Evolutionary conservation across 345 rosid species (phyloP).

Genomic region (Ceriops tagal): DNA sequence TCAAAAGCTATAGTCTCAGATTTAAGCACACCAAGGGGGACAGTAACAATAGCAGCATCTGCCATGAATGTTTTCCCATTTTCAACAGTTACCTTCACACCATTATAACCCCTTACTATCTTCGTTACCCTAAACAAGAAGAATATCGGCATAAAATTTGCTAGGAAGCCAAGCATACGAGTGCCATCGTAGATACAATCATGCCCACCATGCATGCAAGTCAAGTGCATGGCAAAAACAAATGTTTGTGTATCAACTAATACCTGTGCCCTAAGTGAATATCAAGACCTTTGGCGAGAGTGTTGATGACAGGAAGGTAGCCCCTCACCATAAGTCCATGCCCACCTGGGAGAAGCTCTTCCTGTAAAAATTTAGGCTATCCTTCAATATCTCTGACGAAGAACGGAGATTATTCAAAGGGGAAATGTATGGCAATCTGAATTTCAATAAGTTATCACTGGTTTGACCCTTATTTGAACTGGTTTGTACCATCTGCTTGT

Average conservation of each 20-base stretch:
- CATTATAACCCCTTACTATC: conserved; percentile 59
- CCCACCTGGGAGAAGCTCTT: conserved; percentile 89
- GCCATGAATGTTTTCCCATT: conserved; percentile 64
- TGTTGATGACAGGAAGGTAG: conserved; percentile 87
- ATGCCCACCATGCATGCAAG: neutral
- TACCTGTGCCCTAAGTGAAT: conserved; percentile 83
- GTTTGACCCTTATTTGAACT: no score
- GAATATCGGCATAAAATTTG: neutral
- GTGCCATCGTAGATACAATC: neutral
- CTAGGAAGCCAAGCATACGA: neutral
- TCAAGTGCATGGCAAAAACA: neutral
- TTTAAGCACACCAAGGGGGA: conserved; percentile 89
- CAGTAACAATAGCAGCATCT: conserved; percentile 75
- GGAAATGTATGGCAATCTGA: no score
- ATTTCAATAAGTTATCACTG: no score
- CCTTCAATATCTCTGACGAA: no score
- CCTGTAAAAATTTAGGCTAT: conserved; percentile 40
- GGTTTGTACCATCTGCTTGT: no score
- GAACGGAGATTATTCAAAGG: no score
- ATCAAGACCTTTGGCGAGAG: conserved; percentile 92
- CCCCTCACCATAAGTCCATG: conserved; percentile 99
- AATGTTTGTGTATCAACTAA: neutral
- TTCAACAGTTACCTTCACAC: conserved; percentile 78
- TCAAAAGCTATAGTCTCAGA: conserved; percentile 60
- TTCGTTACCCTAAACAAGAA: conserved; percentile 56